Evolutionary conservation across 2,329 filamentous ascomycete genomes (phyloP), one percentile per base, ranked within the genome.

Genomic region (Sporothrix curviconia): DNA sequence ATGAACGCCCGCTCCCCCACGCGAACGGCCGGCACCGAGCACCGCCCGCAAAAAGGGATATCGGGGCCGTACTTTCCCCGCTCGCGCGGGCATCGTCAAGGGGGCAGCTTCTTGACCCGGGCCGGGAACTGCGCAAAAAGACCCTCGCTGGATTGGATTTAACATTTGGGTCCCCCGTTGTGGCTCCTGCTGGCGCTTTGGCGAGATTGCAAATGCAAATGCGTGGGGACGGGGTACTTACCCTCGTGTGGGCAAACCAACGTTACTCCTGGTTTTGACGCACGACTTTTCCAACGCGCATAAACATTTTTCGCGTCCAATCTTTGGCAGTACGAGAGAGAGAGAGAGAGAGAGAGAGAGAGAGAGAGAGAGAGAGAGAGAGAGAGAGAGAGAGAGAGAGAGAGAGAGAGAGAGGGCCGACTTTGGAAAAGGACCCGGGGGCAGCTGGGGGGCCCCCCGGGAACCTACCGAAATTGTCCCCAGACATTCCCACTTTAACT

Each of bases 261-360:
- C 53, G n/a, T 61, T 60, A 24, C 58, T 58, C 47, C 14, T 37
- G 7, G 57, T 61, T 8, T 61, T 61, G 22, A 39, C 52, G 11
- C 58, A 61, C 39, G 60, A 61, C 34, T 61, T 61, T 22, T 58
- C 58, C 14, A 50, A 50, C 30, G 60, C n/a, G 60, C 3, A 52
- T 61, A 52, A 46, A 61, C n/a, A n/a, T n/a, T n/a, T n/a, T n/a
- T n/a, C n/a, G 22, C 60, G n/a, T 42, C 37, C 7, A 61, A n/a
- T n/a, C n/a, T 60, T 25, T 61, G 60, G 60, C 56, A 56, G 14
- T 53, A 58, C 32, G 25, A 54, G 1, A 51, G 60, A 12, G 46
- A 61, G 37, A 59, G 55, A 15, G 60, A n/a, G n/a, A n/a, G n/a
- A n/a, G n/a, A n/a, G n/a, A n/a, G n/a, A n/a, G n/a, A n/a, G n/a